Evolutionary conservation across 345 rosid genomes (phyloP).

Genomic region (Streptanthus diversifolius): DNA sequence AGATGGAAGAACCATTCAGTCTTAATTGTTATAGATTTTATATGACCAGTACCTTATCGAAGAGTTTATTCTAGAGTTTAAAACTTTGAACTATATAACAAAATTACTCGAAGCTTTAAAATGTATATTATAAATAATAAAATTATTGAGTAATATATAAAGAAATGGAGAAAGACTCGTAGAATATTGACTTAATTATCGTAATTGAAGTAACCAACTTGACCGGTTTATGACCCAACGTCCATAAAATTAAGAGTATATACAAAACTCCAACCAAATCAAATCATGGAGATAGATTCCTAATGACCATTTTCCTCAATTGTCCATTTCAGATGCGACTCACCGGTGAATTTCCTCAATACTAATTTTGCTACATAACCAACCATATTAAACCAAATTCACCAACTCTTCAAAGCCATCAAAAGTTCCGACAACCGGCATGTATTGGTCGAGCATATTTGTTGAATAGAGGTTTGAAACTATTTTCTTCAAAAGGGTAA

Average conservation of each 20-base stretch:
- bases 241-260: constrained; percentile 13
- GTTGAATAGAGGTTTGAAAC: constrained; percentile 21
- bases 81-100: not conserved
- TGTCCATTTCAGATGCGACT: constrained; percentile 4
- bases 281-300: constrained; percentile 29
- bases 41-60: not conserved
- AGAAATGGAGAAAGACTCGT: constrained; percentile 14
- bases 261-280: constrained; percentile 19
- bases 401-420: not conserved
- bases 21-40: not conserved
- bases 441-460: constrained; percentile 12
- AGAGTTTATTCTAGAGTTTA: not conserved
- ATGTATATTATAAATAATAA: not conserved
- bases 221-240: constrained; percentile 29
- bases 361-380: not conserved
- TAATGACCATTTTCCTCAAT: constrained; percentile 9
- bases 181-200: constrained; percentile 20
- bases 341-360: not conserved
- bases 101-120: not conserved
- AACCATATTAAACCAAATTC: not conserved
- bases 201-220: constrained; percentile 16
- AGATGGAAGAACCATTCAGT: not conserved
- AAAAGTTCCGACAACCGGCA: constrained; percentile 3
- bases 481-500: constrained; percentile 3
- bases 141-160: not conserved